Conservation (phyloP, 169 alveolate species). For the Babesia microti region DNA sequence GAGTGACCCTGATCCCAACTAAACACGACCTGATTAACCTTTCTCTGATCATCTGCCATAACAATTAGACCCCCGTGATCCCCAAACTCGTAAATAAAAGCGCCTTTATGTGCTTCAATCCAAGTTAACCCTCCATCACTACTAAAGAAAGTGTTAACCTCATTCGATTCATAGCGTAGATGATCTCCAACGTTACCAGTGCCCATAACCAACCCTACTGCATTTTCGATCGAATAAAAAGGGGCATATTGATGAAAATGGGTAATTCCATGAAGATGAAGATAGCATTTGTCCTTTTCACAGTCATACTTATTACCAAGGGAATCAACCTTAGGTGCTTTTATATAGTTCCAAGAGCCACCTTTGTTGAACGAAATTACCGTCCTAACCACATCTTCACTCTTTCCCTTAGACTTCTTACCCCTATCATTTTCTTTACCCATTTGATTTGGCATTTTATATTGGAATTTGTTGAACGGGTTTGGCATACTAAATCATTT, state of each 20-base stretch:
- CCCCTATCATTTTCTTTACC: constrained; percentile 10
- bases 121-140: constrained; percentile 97
- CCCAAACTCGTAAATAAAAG: constrained; percentile 93
- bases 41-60: constrained; percentile 85
- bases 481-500: background rate
- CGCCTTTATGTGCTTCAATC: constrained; percentile 93
- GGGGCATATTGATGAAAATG: constrained; percentile 80
- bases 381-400: constrained; percentile 66
- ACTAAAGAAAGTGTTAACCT: constrained; percentile 87
- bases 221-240: constrained; percentile 87
- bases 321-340: constrained; percentile 89
- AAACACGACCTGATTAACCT: constrained; percentile 76
- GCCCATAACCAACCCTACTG: constrained; percentile 93
- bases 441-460: constrained; percentile 10
- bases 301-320: constrained; percentile 81
- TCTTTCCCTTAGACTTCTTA: constrained; percentile 27
- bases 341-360: constrained; percentile 88
- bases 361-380: constrained; percentile 95
- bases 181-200: constrained; percentile 89
- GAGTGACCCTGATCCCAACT: constrained; percentile 93
- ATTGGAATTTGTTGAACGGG: background rate
- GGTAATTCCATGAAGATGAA: constrained; percentile 85
- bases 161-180: constrained; percentile 66
- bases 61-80: constrained; percentile 98
- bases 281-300: constrained; percentile 80